A percentile compares a stretch with the other conserved stretches of the same genome.
Evolutionary conservation across 176 grass and related monocot genomes (phyloP).

Genomic region (Hsuehochloa calcarea): DNA sequence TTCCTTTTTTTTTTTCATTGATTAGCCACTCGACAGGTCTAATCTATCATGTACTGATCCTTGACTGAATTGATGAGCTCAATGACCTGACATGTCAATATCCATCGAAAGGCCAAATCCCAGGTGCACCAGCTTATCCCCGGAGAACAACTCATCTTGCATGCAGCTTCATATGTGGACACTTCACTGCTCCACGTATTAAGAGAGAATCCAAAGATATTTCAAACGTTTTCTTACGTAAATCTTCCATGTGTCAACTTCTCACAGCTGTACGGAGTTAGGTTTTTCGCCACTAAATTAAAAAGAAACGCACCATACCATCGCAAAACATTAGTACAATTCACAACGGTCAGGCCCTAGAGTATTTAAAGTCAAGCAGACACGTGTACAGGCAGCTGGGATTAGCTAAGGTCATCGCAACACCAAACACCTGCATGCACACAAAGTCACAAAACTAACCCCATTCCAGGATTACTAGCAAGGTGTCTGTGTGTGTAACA

Average conservation of each 20-base stretch:
- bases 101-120: constrained; percentile 28
- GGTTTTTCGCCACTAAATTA: background rate
- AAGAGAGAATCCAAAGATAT: background rate
- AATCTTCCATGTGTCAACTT: background rate
- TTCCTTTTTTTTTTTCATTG: background rate
- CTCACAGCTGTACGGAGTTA: background rate
- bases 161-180: background rate
- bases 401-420: background rate
- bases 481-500: no score
- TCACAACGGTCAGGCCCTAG: background rate
- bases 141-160: background rate
- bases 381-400: background rate
- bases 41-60: background rate
- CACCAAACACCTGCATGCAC: background rate
- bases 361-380: background rate
- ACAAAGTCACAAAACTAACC: background rate
- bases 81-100: constrained; percentile 14
- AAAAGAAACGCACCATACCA: background rate
- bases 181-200: background rate
- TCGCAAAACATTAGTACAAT: background rate
- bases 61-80: constrained; percentile 5
- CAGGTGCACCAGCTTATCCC: constrained; percentile 4
- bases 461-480: no score
- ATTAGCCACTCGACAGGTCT: constrained; percentile 11
- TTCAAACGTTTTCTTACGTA: background rate